A percentile compares a stretch with the other conserved stretches of the same genome.
Evolutionary conservation across 371 early-diverging fungal genomes (phyloP).

Genomic region (Mortierella sp.): DNA sequence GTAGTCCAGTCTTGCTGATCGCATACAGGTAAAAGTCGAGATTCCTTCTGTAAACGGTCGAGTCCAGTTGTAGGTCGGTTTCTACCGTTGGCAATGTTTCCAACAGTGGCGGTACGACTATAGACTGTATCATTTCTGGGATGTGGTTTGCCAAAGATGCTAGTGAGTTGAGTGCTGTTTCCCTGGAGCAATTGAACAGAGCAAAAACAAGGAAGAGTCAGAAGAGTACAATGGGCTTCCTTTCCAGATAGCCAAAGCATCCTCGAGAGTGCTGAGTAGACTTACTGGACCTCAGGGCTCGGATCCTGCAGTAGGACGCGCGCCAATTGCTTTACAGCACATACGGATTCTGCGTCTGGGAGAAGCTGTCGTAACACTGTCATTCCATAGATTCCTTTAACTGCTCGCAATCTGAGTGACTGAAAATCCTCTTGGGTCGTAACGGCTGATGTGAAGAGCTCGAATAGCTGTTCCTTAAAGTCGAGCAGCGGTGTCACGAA

Average conservation of each 20-base stretch:
- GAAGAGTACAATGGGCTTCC: background rate
- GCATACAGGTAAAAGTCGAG: background rate
- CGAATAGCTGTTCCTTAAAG: background rate
- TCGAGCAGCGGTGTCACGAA: background rate
- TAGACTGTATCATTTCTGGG: background rate
- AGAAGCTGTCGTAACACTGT: background rate
- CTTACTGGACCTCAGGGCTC: background rate
- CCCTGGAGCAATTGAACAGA: background rate
- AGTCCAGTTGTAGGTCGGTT: background rate
- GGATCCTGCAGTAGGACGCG: background rate
- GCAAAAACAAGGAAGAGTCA: background rate
- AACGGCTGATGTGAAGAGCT: background rate
- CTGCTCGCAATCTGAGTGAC: background rate
- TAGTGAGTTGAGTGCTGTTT: background rate
- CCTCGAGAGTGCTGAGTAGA: background rate
- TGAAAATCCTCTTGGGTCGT: background rate
- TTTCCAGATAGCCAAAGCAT: background rate
- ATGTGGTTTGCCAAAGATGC: background rate
- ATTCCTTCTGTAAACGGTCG: background rate
- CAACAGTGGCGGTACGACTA: background rate
- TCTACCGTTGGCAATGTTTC: background rate
- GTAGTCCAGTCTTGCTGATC: background rate
- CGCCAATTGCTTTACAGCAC: background rate
- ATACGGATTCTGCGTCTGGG: background rate
- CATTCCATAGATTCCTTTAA: background rate